These are phyloP conservation scores for Lentinula sp. DNA, from an alignment of 768 basidiomycete species.

Conservation along the genomic window DNA sequence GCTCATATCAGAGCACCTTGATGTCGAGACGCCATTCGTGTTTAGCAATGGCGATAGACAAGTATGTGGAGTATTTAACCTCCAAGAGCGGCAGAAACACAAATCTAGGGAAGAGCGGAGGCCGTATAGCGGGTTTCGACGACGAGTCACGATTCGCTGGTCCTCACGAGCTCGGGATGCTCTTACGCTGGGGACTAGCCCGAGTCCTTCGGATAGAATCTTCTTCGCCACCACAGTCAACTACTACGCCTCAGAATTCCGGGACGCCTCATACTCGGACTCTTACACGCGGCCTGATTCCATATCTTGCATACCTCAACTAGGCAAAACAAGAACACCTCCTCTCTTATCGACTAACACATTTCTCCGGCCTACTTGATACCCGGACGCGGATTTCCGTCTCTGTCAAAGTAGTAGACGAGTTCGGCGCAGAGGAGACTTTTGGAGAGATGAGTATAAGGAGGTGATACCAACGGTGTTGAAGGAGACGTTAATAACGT, in stretches of 20 bases:
- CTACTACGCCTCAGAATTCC: too few relatives aligned
- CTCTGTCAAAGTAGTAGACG: not conserved
- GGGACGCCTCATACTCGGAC: not conserved
- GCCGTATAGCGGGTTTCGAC: not conserved
- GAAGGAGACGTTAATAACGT: slow-evolving; percentile 54
- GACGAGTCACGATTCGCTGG: slow-evolving; percentile 83
- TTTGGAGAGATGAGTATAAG: not conserved
- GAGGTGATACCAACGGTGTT: slow-evolving; percentile 43
- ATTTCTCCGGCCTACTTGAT: slow-evolving; percentile 64
- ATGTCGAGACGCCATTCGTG: not conserved
- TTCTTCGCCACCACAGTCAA: not conserved
- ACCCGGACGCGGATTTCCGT: not conserved
- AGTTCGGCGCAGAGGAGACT: not conserved
- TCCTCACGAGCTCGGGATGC: slow-evolving; percentile 86
- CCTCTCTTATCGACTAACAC: slow-evolving; percentile 59
- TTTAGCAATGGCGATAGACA: not conserved
- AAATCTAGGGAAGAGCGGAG: not conserved
- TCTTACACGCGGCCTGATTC: not conserved
- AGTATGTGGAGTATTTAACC: not conserved
- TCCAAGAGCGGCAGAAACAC: too few relatives aligned
- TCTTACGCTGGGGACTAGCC: slow-evolving; percentile 87
- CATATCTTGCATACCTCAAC: slow-evolving; percentile 1
- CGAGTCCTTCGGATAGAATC: slow-evolving; percentile 59
- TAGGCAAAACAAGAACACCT: slow-evolving; percentile 11
- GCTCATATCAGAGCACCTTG: not conserved